Percentiles rank a stretch among this genome's conserved stretches.
Evolutionary conservation across 2,329 filamentous ascomycete genomes (phyloP).

Genomic region (Ploettnerulaceae sp.): DNA sequence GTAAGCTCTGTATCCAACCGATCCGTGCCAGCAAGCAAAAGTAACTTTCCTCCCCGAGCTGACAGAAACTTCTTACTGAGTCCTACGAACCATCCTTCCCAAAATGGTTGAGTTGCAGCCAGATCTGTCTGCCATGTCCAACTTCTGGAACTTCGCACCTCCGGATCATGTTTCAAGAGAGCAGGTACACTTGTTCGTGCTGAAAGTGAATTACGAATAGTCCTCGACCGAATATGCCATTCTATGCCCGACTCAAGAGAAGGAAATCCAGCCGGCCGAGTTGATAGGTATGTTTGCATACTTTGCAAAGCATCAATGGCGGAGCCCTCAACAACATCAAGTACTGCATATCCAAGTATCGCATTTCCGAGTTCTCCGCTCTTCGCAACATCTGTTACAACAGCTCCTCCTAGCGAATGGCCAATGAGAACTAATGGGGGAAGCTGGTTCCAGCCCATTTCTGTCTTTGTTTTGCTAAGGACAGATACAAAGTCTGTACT

Average conservation of each 20-base stretch:
- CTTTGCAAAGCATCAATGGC: slow-evolving; percentile 91
- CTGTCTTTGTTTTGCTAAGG: slow-evolving; percentile 58
- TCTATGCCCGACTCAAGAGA: slow-evolving; percentile 76
- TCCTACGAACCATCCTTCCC: slow-evolving; percentile 89
- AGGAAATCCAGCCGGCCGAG: slow-evolving; percentile 73
- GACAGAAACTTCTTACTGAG: slow-evolving; percentile 83
- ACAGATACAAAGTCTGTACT: slow-evolving; percentile 67
- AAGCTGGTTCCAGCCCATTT: slow-evolving; percentile 67
- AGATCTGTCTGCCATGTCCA: slow-evolving; percentile 89
- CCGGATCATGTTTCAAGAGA: slow-evolving; percentile 54
- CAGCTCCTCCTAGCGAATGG: slow-evolving; percentile 88
- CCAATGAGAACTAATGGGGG: slow-evolving; percentile 80
- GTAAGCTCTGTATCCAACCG: slow-evolving; percentile 85
- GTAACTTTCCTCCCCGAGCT: slow-evolving; percentile 75
- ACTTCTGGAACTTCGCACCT: slow-evolving; percentile 22
- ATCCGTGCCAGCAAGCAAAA: slow-evolving; percentile 85
- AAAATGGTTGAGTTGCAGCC: slow-evolving; percentile 78
- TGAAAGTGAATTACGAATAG: slow-evolving; percentile 76
- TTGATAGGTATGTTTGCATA: slow-evolving; percentile 89
- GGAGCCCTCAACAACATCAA: slow-evolving; percentile 94
- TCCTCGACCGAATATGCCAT: slow-evolving; percentile 89
- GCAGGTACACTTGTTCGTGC: slow-evolving; percentile 84
- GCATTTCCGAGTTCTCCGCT: slow-evolving; percentile 58
- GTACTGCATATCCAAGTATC: slow-evolving; percentile 78
- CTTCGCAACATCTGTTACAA: slow-evolving; percentile 78